Base-by-base conservation (phyloP, 345 rosid genomes). In the Lepidium africanum region DNA sequence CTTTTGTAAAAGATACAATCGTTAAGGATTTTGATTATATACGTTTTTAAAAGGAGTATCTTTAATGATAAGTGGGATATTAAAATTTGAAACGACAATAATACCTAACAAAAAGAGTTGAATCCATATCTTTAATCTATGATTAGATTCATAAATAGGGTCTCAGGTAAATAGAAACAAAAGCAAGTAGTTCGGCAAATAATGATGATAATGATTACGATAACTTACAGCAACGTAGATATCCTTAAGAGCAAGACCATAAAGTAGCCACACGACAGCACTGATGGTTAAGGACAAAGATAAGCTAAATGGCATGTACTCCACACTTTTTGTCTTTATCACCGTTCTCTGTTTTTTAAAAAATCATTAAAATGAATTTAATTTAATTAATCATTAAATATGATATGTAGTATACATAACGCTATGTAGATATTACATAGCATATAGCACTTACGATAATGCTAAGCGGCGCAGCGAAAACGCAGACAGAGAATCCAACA, bases 401-500 rank as follows among this genome's bases (percentile, higher is more conserved):
- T n/a, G n/a, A n/a, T n/a, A n/a, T n/a, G n/a, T n/a, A n/a, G n/a
- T n/a, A n/a, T n/a, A n/a, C n/a, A n/a, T n/a, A n/a, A n/a, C n/a
- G n/a, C n/a, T n/a, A n/a, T n/a, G n/a, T n/a, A n/a, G n/a, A n/a
- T n/a, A n/a, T n/a, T n/a, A n/a, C n/a, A n/a, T n/a, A n/a, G n/a
- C n/a, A n/a, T n/a, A n/a, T n/a, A n/a, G n/a, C n/a, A n/a, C n/a
- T 74, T 49, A 84, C 91, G 64, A 86, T 82, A 27, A 82, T 81
- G 76, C 87, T 81, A 45, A 84, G 76, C 14, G 91, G 91, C 43
- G 88, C 87, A 6, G 83, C 87, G 63, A 86, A 86, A 3, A 82
- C 91, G 74, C 83, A 62, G 3, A 81, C 78, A 6, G 87, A 70
- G 63, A 86, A 79, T 16, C 72, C 77, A 2, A 78, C 81, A 52